phyloP scores from a whole-genome alignment of 345 rosid species.

The Camelina neglecta region DNA sequence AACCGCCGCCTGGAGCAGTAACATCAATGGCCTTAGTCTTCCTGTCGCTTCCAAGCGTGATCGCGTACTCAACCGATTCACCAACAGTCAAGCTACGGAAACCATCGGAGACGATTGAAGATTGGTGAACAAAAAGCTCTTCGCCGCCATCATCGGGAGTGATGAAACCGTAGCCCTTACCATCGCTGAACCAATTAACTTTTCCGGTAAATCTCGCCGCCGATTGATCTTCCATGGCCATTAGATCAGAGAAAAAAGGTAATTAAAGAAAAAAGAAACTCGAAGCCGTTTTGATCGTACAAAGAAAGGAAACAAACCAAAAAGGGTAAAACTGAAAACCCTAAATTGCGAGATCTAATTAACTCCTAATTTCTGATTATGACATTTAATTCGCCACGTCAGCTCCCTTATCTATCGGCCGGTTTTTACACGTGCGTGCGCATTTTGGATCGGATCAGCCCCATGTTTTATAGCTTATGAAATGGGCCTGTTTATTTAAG shows the following conservation, averaged over 20 bases:
- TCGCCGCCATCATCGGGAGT: conserved; percentile 70
- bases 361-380: not conserved
- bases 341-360: conserved; percentile 25
- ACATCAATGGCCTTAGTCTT: conserved; percentile 60
- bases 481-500: not conserved
- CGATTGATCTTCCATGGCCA: conserved; percentile 48
- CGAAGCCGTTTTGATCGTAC: conserved; percentile 35
- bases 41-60: conserved; percentile 48
- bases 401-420: conserved; percentile 34
- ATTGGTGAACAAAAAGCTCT: conserved; percentile 79
- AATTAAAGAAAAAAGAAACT: conserved; percentile 1
- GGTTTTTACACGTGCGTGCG: conserved; percentile 26
- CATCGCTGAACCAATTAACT: conserved; percentile 65
- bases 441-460: not conserved
- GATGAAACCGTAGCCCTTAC: conserved; percentile 79
- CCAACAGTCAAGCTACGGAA: conserved; percentile 59
- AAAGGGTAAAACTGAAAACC: conserved; percentile 20
- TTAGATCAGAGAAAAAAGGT: conserved; percentile 18
- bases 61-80: conserved; percentile 56
- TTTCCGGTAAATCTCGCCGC: conserved; percentile 58
- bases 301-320: not conserved
- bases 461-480: not conserved
- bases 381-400: conserved; percentile 22
- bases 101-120: conserved; percentile 68
- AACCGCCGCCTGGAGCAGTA: conserved; percentile 53